These are phyloP conservation scores for Hypoxylon sp. DNA, from an alignment of 2,329 filamentous ascomycete species.

Conservation along the genomic window DNA sequence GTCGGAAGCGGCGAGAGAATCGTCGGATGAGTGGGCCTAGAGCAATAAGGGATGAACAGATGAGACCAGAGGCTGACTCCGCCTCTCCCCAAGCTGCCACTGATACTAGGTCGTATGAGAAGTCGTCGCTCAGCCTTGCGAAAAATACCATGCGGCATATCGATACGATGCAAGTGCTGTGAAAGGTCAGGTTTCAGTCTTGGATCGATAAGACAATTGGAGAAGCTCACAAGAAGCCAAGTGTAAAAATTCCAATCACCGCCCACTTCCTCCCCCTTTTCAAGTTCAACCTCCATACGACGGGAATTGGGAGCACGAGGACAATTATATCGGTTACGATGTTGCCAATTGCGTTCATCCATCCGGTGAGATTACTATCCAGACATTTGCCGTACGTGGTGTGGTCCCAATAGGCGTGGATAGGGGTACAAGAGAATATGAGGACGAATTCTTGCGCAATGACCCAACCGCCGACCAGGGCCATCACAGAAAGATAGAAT, in stretches of 20 bases:
- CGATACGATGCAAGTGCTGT: slow-evolving; percentile 43
- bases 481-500: slow-evolving; percentile 37
- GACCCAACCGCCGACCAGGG: slow-evolving; percentile 39
- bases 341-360: slow-evolving; percentile 44
- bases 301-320: slow-evolving; percentile 44
- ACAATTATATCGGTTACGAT: slow-evolving; percentile 44
- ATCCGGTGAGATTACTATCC: slow-evolving; percentile 31
- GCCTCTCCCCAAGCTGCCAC: slow-evolving; percentile 41
- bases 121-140: slow-evolving; percentile 26
- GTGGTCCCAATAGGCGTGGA: slow-evolving; percentile 34
- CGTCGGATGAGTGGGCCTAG: slow-evolving; percentile 41
- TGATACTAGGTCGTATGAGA: slow-evolving; percentile 34
- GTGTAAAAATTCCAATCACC: slow-evolving; percentile 39
- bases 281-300: slow-evolving; percentile 42
- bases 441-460: slow-evolving; percentile 40
- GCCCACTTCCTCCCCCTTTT: slow-evolving; percentile 41
- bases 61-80: slow-evolving; percentile 41
- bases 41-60: slow-evolving; percentile 42
- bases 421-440: slow-evolving; percentile 40
- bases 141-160: slow-evolving; percentile 43
- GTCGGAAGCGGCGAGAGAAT: slow-evolving; percentile 21
- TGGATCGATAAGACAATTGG: neutral
- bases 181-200: slow-evolving; percentile 2
- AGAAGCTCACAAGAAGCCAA: slow-evolving; percentile 44
- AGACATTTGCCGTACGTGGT: slow-evolving; percentile 23